Percentiles rank a stretch among this genome's conserved stretches.
phyloP scores from a whole-genome alignment of 139 green algal genomes.

The Closterium sp. region DNA sequence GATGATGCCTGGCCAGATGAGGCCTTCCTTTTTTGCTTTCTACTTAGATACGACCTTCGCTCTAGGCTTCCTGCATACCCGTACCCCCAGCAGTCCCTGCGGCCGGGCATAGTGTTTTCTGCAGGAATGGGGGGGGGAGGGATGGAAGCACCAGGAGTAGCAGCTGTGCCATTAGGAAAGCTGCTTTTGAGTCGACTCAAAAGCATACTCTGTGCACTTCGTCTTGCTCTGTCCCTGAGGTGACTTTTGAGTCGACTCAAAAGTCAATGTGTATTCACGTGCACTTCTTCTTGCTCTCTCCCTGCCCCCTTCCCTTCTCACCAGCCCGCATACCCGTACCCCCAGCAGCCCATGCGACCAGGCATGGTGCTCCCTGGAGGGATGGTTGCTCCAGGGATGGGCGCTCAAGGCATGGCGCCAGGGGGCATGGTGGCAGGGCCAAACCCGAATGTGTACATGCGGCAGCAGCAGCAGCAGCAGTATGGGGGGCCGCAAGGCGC shows the following conservation, averaged over 20 bases:
- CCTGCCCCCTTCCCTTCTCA: background rate
- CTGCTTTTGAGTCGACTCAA: too few species aligned
- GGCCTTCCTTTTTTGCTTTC: background rate
- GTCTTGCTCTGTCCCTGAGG: background rate
- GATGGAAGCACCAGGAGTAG: too few species aligned
- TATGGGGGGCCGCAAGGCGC: background rate
- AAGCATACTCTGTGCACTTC: background rate
- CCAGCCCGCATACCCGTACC: background rate
- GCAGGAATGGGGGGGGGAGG: background rate
- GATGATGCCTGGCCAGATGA: too few species aligned
- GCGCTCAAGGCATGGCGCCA: background rate
- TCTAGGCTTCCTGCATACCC: background rate
- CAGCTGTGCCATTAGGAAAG: too few species aligned
- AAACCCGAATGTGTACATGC: background rate
- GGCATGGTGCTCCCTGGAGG: background rate
- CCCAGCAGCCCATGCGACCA: background rate
- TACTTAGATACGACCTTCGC: too few species aligned
- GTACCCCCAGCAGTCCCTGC: background rate
- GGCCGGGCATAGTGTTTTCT: background rate
- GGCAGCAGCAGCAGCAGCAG: background rate
- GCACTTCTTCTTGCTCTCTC: background rate
- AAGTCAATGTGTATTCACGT: too few species aligned
- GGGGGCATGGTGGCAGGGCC: background rate
- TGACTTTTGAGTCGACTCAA: too few species aligned
- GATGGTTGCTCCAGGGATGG: background rate